Conservation (phyloP, 495 filamentous ascomycete genomes). For the Amphirosellinia nigrospora region DNA sequence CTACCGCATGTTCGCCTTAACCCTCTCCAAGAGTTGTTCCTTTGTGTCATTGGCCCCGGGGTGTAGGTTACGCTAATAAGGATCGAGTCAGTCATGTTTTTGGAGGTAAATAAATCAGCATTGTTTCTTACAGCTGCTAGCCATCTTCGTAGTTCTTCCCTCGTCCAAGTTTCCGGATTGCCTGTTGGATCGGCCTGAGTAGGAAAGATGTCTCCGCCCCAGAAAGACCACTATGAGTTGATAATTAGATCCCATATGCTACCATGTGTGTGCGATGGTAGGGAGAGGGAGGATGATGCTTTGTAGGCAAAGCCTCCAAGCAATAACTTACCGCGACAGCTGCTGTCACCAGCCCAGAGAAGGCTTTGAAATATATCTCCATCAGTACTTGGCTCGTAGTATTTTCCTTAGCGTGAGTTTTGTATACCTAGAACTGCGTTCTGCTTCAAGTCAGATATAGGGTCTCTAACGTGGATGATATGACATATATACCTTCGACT, state of each 20-base stretch:
- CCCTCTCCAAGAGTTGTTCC: slow-evolving; percentile 78
- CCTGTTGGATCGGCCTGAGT: slow-evolving; percentile 74
- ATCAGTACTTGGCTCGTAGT: slow-evolving; percentile 32
- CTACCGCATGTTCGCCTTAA: slow-evolving; percentile 76
- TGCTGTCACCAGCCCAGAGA: slow-evolving; percentile 82
- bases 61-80: slow-evolving; percentile 70
- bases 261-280: background rate
- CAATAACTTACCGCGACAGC: slow-evolving; percentile 63
- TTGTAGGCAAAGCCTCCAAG: background rate
- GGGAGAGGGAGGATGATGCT: background rate
- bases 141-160: slow-evolving; percentile 75
- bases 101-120: background rate
- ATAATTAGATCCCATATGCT: background rate
- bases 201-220: slow-evolving; percentile 82
- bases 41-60: slow-evolving; percentile 69
- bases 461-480: background rate
- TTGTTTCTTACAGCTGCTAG: slow-evolving; percentile 68
- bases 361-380: slow-evolving; percentile 56
- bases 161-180: slow-evolving; percentile 76
- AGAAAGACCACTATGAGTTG: slow-evolving; percentile 69
- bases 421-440: slow-evolving; percentile 40
- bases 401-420: background rate
- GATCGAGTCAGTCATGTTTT: slow-evolving; percentile 3
- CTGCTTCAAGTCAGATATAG: slow-evolving; percentile 26
- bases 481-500: slow-evolving; percentile 66